Evolutionary conservation across 2,329 filamentous ascomycete species (phyloP).

Genomic region (Ophiocordyceps australis): DNA sequence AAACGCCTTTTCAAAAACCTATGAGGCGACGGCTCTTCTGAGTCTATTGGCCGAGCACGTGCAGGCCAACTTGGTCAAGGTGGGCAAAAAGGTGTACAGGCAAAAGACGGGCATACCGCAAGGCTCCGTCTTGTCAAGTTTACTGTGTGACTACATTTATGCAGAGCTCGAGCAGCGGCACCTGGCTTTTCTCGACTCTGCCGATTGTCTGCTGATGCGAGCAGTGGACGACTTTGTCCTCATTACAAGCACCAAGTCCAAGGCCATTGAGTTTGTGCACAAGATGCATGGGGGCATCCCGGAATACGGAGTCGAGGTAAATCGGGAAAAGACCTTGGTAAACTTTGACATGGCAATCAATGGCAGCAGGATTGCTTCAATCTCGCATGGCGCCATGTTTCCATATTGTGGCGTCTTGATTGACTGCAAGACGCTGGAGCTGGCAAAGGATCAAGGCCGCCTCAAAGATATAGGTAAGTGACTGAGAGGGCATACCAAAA

Average conservation of each 20-base stretch:
- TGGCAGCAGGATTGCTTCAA: constrained; percentile 29
- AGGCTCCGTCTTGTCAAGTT: constrained; percentile 71
- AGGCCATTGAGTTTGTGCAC: constrained; percentile 56
- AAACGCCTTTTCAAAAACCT: constrained; percentile 35
- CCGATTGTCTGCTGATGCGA: constrained; percentile 52
- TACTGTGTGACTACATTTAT: constrained; percentile 93
- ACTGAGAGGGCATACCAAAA: too few species aligned
- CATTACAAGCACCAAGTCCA: constrained; percentile 49
- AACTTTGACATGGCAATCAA: constrained; percentile 58
- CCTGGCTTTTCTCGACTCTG: constrained; percentile 42
- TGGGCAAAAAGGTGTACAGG: constrained; percentile 75
- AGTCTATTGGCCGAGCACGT: constrained; percentile 64
- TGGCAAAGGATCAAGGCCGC: constrained; percentile 48
- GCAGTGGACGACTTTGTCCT: constrained; percentile 89
- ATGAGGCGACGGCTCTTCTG: constrained; percentile 42
- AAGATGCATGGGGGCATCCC: constrained; percentile 66
- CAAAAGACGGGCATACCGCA: constrained; percentile 86
- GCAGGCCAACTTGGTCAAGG: constrained; percentile 67
- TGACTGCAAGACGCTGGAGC: constrained; percentile 53
- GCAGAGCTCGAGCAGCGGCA: constrained; percentile 60
- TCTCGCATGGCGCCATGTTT: constrained; percentile 32
- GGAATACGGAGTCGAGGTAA: constrained; percentile 66
- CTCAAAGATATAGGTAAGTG: constrained; percentile 28
- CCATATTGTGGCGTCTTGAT: constrained; percentile 80
- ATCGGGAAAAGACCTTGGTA: constrained; percentile 58